These are phyloP conservation scores for Cystofilobasidium ferigula DNA, from an alignment of 768 basidiomycete species.

Conservation along the genomic window DNA sequence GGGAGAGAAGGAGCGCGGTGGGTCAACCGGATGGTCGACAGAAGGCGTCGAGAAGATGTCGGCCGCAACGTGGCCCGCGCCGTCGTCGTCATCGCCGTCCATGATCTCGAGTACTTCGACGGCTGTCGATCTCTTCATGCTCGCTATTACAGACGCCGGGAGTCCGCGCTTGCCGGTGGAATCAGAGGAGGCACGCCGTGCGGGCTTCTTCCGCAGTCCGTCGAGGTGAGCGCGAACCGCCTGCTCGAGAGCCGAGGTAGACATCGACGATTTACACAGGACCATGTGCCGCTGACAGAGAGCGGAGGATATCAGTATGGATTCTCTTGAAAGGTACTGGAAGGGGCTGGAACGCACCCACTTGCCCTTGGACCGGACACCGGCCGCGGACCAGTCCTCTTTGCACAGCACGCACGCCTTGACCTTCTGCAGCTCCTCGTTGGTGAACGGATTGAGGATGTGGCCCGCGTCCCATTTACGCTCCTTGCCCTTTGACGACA, in stretches of 20 bases:
- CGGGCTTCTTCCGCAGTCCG: too few species aligned
- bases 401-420: conserved; percentile 17
- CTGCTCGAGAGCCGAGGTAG: too few species aligned
- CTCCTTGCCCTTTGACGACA: not conserved
- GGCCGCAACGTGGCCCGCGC: not conserved
- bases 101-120: not conserved
- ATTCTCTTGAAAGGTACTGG: not conserved
- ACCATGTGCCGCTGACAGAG: not conserved
- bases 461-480: not conserved
- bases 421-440: conserved; percentile 7
- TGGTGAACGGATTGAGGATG: conserved; percentile 3
- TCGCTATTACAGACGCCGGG: too few species aligned
- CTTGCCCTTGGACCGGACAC: conserved; percentile 5
- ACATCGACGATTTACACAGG: too few species aligned
- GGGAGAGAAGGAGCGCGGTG: not conserved
- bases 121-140: too few species aligned
- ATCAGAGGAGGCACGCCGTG: too few species aligned
- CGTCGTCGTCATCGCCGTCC: not conserved
- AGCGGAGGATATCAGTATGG: too few species aligned
- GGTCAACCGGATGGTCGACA: not conserved
- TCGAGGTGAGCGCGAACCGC: too few species aligned
- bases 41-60: not conserved
- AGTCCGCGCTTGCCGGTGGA: too few species aligned
- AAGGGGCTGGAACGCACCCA: conserved; percentile 2
- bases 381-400: conserved; percentile 13